These are phyloP conservation scores for Morella rubra DNA, from an alignment of 306 rosid species.

Conservation along the genomic window DNA sequence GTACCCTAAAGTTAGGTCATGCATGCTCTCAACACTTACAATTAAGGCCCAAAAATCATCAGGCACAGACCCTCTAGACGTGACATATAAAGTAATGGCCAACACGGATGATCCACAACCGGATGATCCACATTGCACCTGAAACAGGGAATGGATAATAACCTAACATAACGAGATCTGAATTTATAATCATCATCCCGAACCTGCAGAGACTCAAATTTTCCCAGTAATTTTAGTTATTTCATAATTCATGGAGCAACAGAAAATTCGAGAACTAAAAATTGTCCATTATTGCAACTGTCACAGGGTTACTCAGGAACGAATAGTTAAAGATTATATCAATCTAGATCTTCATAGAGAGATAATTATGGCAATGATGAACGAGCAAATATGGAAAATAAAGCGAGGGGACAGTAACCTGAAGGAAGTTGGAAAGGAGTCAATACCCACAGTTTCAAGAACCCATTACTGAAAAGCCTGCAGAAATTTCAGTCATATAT, in stretches of 20 bases:
- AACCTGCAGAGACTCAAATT: neutral
- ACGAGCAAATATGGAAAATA: constrained; percentile 21
- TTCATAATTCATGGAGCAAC: neutral
- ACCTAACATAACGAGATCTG: neutral
- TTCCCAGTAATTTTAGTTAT: neutral
- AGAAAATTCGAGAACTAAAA: neutral
- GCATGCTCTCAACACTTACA: constrained; percentile 33
- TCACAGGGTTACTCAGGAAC: too few species aligned
- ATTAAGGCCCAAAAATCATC: constrained; percentile 15
- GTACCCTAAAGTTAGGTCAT: constrained; percentile 66
- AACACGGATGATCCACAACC: constrained; percentile 58
- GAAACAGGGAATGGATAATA: constrained; percentile 25
- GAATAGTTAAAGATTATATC: neutral
- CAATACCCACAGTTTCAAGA: constrained; percentile 56
- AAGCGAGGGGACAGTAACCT: constrained; percentile 38
- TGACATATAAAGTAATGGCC: constrained; percentile 44
- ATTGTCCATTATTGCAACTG: neutral
- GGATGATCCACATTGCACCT: constrained; percentile 39
- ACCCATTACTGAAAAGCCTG: constrained; percentile 42
- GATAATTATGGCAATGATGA: constrained; percentile 25
- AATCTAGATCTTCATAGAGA: constrained; percentile 27
- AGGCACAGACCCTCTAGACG: constrained; percentile 36
- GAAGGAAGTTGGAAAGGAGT: constrained; percentile 43
- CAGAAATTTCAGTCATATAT: constrained; percentile 44
- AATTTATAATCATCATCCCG: constrained; percentile 4